phyloP scores from a whole-genome alignment of 352 stramenopile genomes.

The Pythium oligandrum region DNA sequence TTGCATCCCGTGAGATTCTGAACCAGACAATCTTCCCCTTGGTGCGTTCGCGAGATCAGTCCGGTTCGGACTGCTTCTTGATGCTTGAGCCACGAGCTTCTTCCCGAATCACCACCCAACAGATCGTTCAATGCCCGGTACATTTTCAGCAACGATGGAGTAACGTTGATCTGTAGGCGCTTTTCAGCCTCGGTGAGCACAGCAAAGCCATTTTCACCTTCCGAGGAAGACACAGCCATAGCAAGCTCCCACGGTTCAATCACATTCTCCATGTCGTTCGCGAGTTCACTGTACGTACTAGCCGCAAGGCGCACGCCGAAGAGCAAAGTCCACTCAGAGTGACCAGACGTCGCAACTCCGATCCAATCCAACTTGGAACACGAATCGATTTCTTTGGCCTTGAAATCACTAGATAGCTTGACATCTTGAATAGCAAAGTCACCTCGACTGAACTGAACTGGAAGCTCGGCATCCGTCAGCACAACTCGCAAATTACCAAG shows the following conservation, averaged over 20 bases:
- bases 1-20: constrained; percentile 71
- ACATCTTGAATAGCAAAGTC: constrained; percentile 31
- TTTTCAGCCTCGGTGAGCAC: constrained; percentile 30
- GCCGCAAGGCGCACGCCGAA: constrained; percentile 27
- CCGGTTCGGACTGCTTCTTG: constrained; percentile 48
- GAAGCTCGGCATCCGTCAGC: constrained; percentile 28
- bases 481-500: constrained; percentile 29
- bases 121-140: constrained; percentile 78
- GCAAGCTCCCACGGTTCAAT: constrained; percentile 36
- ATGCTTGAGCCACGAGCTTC: constrained; percentile 50
- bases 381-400: constrained; percentile 15
- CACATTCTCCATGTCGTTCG: constrained; percentile 29
- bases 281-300: constrained; percentile 30
- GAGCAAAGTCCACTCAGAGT: constrained; percentile 26
- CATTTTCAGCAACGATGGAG: constrained; percentile 47
- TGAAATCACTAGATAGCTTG: constrained; percentile 21
- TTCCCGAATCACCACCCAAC: constrained; percentile 46
- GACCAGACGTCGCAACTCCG: constrained; percentile 16
- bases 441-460: constrained; percentile 23
- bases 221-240: constrained; percentile 19
- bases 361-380: constrained; percentile 15
- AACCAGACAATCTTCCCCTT: constrained; percentile 50
- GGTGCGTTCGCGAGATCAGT: constrained; percentile 29
- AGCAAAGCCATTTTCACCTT: constrained; percentile 26
- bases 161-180: constrained; percentile 37